A percentile compares a stretch with the other conserved stretches of the same genome.
Evolutionary conservation across 805 yeast genomes (phyloP).

Genomic region (Dipodascus albidus): DNA sequence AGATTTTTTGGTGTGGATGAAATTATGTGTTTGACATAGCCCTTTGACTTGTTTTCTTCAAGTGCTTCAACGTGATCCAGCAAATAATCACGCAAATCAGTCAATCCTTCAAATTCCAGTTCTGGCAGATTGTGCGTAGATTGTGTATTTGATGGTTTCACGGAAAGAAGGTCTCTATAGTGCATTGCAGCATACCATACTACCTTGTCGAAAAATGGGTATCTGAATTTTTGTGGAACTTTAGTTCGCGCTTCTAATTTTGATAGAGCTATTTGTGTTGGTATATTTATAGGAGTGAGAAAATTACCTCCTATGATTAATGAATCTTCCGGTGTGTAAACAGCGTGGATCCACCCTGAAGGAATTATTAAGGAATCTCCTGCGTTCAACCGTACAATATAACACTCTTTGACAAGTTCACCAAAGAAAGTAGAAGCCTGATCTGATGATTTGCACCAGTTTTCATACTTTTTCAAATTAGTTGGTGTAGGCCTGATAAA

Average conservation of each 20-base stretch:
- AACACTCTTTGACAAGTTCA: constrained; percentile 38
- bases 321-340: constrained; percentile 70
- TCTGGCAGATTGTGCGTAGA: neutral
- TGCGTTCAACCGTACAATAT: constrained; percentile 38
- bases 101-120: constrained; percentile 5
- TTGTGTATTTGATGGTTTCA: neutral
- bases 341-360: constrained; percentile 90
- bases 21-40: neutral
- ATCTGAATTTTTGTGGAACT: constrained; percentile 66
- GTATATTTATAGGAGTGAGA: constrained; percentile 51
- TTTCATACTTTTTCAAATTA: constrained; percentile 49
- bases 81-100: constrained; percentile 5
- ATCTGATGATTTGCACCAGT: constrained; percentile 60
- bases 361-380: constrained; percentile 81
- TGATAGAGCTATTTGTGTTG: constrained; percentile 50
- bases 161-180: constrained; percentile 12
- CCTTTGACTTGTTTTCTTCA: neutral
- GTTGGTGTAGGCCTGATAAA: constrained; percentile 65
- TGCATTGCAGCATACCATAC: constrained; percentile 57
- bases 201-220: constrained; percentile 63
- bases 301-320: constrained; percentile 84
- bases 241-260: constrained; percentile 54
- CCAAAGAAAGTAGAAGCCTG: constrained; percentile 60
- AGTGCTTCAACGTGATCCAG: constrained; percentile 1
- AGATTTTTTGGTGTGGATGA: neutral